Evolutionary conservation across 495 filamentous ascomycete species (phyloP).

Genomic region (Aspergillus baeticus): DNA sequence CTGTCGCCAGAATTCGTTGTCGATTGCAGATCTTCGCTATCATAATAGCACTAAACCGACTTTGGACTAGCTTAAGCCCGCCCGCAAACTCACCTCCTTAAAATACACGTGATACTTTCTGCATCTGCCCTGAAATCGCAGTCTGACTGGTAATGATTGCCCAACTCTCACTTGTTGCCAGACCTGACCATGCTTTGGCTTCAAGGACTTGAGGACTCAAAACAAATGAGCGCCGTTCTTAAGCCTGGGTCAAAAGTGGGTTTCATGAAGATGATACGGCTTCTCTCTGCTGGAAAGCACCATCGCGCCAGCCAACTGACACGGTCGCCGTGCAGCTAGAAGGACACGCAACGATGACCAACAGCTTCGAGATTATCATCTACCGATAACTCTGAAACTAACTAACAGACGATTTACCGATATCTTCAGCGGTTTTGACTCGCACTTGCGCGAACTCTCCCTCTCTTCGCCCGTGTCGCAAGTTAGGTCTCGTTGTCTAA

Average conservation of each 20-base stretch:
- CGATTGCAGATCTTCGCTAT: neutral
- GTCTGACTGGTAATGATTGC: constrained; percentile 12
- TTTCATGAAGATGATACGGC: constrained; percentile 38
- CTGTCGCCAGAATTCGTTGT: neutral
- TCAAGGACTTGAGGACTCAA: constrained; percentile 38
- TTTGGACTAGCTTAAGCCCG: constrained; percentile 11
- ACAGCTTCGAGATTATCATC: neutral
- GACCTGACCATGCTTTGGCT: constrained; percentile 34
- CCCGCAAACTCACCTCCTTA: neutral
- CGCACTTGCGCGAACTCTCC: too few relatives aligned
- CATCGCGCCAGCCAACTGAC: constrained; percentile 31
- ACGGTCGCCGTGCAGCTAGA: constrained; percentile 35
- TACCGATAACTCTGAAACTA: too few relatives aligned
- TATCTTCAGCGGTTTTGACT: too few relatives aligned
- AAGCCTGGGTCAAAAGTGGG: constrained; percentile 57
- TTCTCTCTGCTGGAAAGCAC: constrained; percentile 54
- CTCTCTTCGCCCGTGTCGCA: neutral
- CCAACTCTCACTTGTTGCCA: constrained; percentile 19
- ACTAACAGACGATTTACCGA: too few relatives aligned
- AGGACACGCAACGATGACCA: constrained; percentile 16
- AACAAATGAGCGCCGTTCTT: constrained; percentile 61
- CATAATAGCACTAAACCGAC: constrained; percentile 20
- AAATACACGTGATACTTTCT: constrained; percentile 7
- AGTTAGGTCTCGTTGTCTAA: neutral
- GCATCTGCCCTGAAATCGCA: constrained; percentile 2